Base-by-base conservation (phyloP, 345 rosid species). In the Salix dunnii region DNA sequence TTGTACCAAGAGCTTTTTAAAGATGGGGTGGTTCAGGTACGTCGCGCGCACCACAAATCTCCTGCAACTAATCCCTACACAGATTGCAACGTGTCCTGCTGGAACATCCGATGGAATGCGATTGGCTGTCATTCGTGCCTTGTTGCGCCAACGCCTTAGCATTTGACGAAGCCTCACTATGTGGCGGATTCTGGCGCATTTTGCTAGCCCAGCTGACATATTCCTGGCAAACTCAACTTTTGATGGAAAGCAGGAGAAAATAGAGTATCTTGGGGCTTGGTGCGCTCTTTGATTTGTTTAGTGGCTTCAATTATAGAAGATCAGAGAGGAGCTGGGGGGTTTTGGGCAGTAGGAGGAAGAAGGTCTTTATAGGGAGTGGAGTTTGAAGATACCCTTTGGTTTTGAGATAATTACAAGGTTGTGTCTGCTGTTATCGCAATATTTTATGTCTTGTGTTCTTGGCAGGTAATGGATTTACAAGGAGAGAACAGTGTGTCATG, bases 151-250 rank as follows among this genome's bases (percentile, higher is more conserved):
- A 69, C 91, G 88, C 46, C 89, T 86, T 60, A 93, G 85, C 93
- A 96, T 80, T 76, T 93, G 99, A 18, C 95, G 89, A 23, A 96
- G 97, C 87, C 91, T 79, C 68, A 92, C 97, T 80, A 96, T 96
- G 89, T 92, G 92, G 74, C 94, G 92, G 90, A 96, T 96, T 84
- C 89, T 96, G 84, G 91, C 82, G 97, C 97, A 91, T 89, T 90
- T 93, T 58, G 86, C 98, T 1, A 86, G 27, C 21, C 90, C 84
- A 27, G 81, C 83, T 0, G 93, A 77, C 99, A 91, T 95, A 79
- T 82, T 81, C 51, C 33, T 35, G 8, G 38, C 70, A 55, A 74
- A 25, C 13, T 30, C 6, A 10, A 48, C 43, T 36, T 33, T 43
- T 38, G 51, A 71, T 1, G 12, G 35, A 53, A 61, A 28, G 23